Base-by-base conservation (phyloP, 148 eudicot genomes). In the Cornus florida region DNA sequence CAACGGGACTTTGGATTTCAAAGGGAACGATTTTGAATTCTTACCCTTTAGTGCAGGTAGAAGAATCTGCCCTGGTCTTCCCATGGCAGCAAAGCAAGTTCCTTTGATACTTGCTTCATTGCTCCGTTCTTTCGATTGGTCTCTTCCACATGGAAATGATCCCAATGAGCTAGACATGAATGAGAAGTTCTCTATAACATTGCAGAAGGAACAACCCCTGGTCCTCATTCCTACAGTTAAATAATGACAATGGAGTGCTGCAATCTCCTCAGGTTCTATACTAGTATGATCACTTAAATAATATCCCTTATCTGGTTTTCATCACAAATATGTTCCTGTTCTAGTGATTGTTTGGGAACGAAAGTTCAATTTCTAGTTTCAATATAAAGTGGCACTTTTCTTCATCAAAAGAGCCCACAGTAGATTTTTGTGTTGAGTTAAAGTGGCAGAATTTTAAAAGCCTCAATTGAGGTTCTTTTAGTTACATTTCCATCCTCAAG, bases 151-250 rank as follows among this genome's bases (percentile, higher is more conserved):
- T 19, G 19, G 66, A 60, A 60, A 17, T 20, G 66, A 60, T 60
- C n/a, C 23, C n/a, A 60, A n/a, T 60, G 66, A 60, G n/a, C n/a
- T 60, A 19, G 69, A 67, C 73, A 77, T 77, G 79, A 69, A 19
- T 50, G 79, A 77, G 33, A 67, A 69, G 11, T 77, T 69, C 24
- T 73, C 72, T 22, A 3, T 77, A 24, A 77, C 79, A 57, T 17
- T 78, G 57, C 75, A 57, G 57, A 57, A 35, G 68, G 23, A 32
- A n/a, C 56, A 78, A n/a, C 80, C 80, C 12, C 56, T 70, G 35
- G 5, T 74, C 35, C 38, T 74, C 39, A 74, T 74, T 62, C 77
- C 77, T 9, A 14, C 12, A 35, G 48, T 38, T 33, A 74, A 50
- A 35, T 28, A 74, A 20, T 60, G 66, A 53, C 59, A 14, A 53